A percentile compares a stretch with the other conserved stretches of the same genome.
Conservation (phyloP, 306 rosid species). For the Cucurbita argyrosperma region DNA sequence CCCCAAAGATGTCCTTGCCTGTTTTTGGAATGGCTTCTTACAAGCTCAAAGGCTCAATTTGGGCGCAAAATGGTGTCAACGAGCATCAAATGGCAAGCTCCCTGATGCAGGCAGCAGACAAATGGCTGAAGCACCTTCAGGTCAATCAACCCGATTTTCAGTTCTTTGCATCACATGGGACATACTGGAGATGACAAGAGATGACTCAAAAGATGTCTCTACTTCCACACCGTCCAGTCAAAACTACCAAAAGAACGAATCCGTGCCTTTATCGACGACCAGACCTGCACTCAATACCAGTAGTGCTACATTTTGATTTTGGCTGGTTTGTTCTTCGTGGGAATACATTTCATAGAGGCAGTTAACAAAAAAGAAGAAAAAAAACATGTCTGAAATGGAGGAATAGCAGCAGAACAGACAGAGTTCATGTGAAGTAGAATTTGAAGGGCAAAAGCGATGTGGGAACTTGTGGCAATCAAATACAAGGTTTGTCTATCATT, state of each 20-base stretch:
- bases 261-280: neutral
- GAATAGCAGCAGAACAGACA: neutral
- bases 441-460: neutral
- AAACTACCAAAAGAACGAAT: neutral
- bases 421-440: neutral
- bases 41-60: conserved; percentile 54
- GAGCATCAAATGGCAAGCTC: conserved; percentile 43
- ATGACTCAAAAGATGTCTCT: neutral
- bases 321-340: neutral
- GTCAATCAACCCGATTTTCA: conserved; percentile 78
- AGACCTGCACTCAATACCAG: neutral
- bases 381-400: neutral
- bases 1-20: conserved; percentile 37
- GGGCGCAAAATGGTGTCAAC: conserved; percentile 37
- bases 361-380: neutral
- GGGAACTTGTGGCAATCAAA: neutral
- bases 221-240: neutral
- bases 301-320: neutral
- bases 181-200: conserved; percentile 29
- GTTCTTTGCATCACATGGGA: conserved; percentile 52
- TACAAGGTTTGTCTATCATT: neutral
- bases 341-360: neutral
- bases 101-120: conserved; percentile 55
- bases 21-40: conserved; percentile 72
- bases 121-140: conserved; percentile 54